A percentile compares a stretch with the other conserved stretches of the same genome.
Conservation (phyloP, 2,329 filamentous ascomycete species). For the Arthrobotrys pseudoclavata region DNA sequence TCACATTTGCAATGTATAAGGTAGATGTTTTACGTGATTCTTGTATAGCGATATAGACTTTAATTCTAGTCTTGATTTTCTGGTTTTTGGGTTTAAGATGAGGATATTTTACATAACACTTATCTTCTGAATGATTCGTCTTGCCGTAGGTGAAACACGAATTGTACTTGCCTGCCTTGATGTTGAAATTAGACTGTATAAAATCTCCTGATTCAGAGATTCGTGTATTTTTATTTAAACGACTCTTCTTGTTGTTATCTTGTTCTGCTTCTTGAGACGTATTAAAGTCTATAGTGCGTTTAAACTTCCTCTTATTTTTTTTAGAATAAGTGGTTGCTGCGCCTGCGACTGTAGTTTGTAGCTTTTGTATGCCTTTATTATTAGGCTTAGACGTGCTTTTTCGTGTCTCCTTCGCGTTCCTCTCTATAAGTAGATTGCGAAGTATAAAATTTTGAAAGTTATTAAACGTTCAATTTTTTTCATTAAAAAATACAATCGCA, state of each 20-base stretch:
- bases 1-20: slow-evolving; percentile 3
- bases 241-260: neutral
- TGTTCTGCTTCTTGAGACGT: neutral
- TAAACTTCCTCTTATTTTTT: too few relatives aligned
- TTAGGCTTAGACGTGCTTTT: too few relatives aligned
- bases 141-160: neutral
- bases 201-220: neutral
- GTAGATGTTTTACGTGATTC: neutral
- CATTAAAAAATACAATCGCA: neutral
- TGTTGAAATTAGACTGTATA: neutral
- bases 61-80: slow-evolving; percentile 18
- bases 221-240: neutral
- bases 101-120: too few relatives aligned
- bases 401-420: too few relatives aligned
- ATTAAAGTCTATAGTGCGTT: too few relatives aligned
- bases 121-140: neutral
- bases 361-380: too few relatives aligned
- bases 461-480: neutral
- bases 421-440: too few relatives aligned
- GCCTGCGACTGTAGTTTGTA: too few relatives aligned
- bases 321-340: too few relatives aligned
- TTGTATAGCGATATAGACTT: slow-evolving; percentile 9
- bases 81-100: slow-evolving; percentile 18
- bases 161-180: neutral
- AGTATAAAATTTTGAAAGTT: too few relatives aligned